A percentile compares a stretch with the other conserved stretches of the same genome.
Evolutionary conservation across 1,284 basidiomycete genomes (phyloP).

Genomic region (Bjerkandera adusta): DNA sequence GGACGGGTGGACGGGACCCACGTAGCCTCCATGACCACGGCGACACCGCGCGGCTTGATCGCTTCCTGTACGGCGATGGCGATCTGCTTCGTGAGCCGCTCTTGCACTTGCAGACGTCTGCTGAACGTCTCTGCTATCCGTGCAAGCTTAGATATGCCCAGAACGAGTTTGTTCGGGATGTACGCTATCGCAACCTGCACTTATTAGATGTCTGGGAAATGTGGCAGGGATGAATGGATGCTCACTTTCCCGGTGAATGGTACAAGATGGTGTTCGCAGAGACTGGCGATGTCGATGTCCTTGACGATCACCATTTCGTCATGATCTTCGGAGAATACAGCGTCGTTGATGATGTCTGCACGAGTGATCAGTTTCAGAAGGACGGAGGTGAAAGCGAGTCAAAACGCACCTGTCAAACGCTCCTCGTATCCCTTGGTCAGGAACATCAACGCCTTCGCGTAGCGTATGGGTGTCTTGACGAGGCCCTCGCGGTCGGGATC

Average conservation of each 20-base stretch:
- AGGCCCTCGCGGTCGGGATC: conserved; percentile 96
- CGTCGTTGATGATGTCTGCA: conserved; percentile 96
- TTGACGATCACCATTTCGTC: conserved; percentile 99
- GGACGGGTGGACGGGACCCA: conserved; percentile 46
- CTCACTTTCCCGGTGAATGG: conserved; percentile 98
- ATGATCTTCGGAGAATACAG: conserved; percentile 98
- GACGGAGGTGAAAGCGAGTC: neutral
- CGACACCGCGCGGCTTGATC: conserved; percentile 96
- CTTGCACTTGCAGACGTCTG: conserved; percentile 94
- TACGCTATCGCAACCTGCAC: conserved; percentile 87
- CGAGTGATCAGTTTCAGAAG: conserved; percentile 2
- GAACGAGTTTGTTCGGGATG: conserved; percentile 93
- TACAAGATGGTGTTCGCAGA: conserved; percentile 99
- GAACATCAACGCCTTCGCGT: conserved; percentile 97
- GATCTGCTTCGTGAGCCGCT: conserved; percentile 96
- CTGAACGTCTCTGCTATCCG: conserved; percentile 98
- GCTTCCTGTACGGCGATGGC: conserved; percentile 97
- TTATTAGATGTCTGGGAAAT: conserved; percentile 24
- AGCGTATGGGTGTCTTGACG: conserved; percentile 89
- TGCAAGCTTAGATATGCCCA: conserved; percentile 97
- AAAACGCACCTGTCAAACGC: conserved; percentile 71
- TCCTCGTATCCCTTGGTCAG: conserved; percentile 99
- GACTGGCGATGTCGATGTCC: conserved; percentile 95
- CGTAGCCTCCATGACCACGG: conserved; percentile 99
- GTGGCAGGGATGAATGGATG: conserved; percentile 19